Base-by-base conservation (phyloP, 2,329 filamentous ascomycete species). In the Ciborinia camelliae region DNA sequence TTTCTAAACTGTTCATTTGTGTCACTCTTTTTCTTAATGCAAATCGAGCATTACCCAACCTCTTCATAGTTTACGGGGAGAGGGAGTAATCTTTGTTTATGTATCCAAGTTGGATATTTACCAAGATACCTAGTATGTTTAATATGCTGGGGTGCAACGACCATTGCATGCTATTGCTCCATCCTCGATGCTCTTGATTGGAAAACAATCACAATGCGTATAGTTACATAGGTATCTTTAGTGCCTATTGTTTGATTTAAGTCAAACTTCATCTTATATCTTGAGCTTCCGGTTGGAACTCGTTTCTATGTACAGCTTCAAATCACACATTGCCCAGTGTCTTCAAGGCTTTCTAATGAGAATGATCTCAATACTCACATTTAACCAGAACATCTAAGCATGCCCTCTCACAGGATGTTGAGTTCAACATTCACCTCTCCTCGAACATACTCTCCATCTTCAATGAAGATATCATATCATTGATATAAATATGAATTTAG, bases 351-450 rank as follows among this genome's bases (percentile, higher is more conserved):
- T 41, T 41, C 37, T 41, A 15, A 41, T 41, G 39, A 18, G 39
- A 4, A 41, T 41, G n/a, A 41, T 2, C 39, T 14, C 39, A 12
- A 41, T 41, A 41, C 39, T 51, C 30, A 35, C 6, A 35, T 7
- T 37, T 37, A 7, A 37, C 5, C 18, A n/a, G 9, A 10, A 39
- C 5, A n/a, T 26, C 2, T 18, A 12, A 37, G 35, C 35, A 54
- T 28, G 1, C 4, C 23, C 14, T 18, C 3, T 4, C 5, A 4
- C 1, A 14, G 3, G 15, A 10, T 3, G 12, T 20, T 5, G 2
- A 30, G 1, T 30, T 30, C 1, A 32, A 45, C 20, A 45, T 45
- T 15, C 12, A 41, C 35, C 28, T 20, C 15, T 20, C 35, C 20
- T 28, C 5, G 30, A 41, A 9, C 8, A 18, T 41, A 7, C 5